These are phyloP conservation scores for Elsinoe arachidis DNA, from an alignment of 2,329 filamentous ascomycete genomes.

Conservation along the genomic window DNA sequence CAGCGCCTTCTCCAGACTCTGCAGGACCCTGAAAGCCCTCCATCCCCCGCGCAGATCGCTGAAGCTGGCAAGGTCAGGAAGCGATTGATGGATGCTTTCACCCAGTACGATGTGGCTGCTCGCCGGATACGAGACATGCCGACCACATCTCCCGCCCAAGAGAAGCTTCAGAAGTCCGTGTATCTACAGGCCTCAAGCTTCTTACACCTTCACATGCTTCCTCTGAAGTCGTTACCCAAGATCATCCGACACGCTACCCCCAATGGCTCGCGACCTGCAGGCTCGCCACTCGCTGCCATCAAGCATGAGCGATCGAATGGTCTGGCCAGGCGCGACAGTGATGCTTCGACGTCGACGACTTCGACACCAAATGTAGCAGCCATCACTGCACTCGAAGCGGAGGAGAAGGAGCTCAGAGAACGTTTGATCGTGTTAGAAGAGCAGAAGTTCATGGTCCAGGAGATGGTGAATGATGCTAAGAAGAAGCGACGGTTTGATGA, in stretches of 20 bases:
- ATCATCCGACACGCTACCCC: slow-evolving; percentile 48
- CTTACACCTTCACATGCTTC: slow-evolving; percentile 82
- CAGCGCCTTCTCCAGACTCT: slow-evolving; percentile 66
- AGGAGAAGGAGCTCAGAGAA: slow-evolving; percentile 76
- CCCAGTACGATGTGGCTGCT: slow-evolving; percentile 76
- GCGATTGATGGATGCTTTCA: slow-evolving; percentile 77
- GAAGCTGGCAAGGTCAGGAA: slow-evolving; percentile 87
- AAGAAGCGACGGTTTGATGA: slow-evolving; percentile 77
- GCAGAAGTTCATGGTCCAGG: slow-evolving; percentile 78
- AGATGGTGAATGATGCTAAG: slow-evolving; percentile 73
- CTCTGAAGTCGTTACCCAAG: slow-evolving; percentile 51
- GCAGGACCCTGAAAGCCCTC: slow-evolving; percentile 61
- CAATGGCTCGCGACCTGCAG: slow-evolving; percentile 32
- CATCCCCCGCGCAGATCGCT: slow-evolving; percentile 61
- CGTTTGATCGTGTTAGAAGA: slow-evolving; percentile 78
- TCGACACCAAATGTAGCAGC: slow-evolving; percentile 17
- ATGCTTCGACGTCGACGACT: slow-evolving; percentile 23
- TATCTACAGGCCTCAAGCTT: slow-evolving; percentile 77
- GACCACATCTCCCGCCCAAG: slow-evolving; percentile 62
- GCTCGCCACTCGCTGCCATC: slow-evolving; percentile 48
- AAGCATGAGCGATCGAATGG: slow-evolving; percentile 39
- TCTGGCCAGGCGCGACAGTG: slow-evolving; percentile 46
- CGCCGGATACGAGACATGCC: slow-evolving; percentile 72
- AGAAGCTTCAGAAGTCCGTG: slow-evolving; percentile 68
- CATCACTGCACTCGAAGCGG: slow-evolving; percentile 62